A percentile compares a stretch with the other conserved stretches of the same genome.
phyloP scores from a whole-genome alignment of 495 filamentous ascomycete genomes.

The Annulohypoxylon bovei region DNA sequence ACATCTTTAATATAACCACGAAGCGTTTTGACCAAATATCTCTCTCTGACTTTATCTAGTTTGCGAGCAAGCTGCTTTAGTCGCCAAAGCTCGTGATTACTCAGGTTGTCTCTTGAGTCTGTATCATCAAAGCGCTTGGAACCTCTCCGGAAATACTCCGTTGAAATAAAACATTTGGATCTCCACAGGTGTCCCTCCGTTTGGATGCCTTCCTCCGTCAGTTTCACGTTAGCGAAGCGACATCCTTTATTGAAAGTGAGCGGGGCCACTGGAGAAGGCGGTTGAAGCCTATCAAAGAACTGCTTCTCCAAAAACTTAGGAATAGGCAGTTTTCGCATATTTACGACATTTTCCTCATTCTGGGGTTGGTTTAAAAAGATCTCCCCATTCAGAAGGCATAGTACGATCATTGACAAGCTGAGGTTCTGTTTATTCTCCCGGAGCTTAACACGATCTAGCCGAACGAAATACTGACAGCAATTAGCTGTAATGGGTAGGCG shows the following conservation, averaged over 20 bases:
- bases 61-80: not conserved
- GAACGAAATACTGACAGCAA: conserved; percentile 42
- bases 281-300: not conserved
- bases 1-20: not conserved
- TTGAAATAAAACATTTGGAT: not conserved
- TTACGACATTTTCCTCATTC: not conserved
- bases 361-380: conserved; percentile 12
- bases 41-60: too few relatives aligned
- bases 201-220: not conserved
- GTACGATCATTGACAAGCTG: conserved; percentile 40
- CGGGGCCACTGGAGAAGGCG: not conserved
- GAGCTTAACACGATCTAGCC: conserved; percentile 28
- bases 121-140: not conserved
- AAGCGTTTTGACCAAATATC: not conserved
- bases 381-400: conserved; percentile 44
- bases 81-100: not conserved
- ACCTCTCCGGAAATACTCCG: not conserved
- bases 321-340: not conserved
- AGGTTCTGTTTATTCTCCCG: conserved; percentile 19
- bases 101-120: not conserved
- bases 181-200: not conserved
- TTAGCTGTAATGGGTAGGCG: conserved; percentile 46
- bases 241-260: not conserved
- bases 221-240: not conserved
- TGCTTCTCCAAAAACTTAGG: not conserved